Evolutionary conservation across 192 early-diverging fungal species (phyloP).

Genomic region (Linnemannia hyalina): DNA sequence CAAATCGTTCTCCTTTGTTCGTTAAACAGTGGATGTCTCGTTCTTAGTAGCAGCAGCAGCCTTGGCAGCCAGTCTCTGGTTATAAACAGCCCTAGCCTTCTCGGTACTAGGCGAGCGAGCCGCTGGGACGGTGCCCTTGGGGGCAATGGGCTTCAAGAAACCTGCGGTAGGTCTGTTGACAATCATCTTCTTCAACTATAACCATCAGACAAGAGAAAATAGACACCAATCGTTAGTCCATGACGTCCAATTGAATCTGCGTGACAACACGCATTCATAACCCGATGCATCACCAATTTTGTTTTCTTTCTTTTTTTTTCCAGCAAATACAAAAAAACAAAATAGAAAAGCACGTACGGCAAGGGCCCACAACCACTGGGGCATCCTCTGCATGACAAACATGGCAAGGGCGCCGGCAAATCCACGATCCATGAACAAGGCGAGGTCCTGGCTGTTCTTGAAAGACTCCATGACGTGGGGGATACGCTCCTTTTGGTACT

Average conservation of each 20-base stretch:
- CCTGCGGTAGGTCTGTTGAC: not conserved
- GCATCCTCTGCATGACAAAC: not conserved
- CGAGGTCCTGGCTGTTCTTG: not conserved
- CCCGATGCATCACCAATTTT: not conserved
- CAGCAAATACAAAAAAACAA: not conserved
- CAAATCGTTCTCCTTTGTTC: not conserved
- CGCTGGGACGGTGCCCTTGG: not conserved
- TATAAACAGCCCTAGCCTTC: not conserved
- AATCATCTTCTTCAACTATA: not conserved
- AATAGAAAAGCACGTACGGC: not conserved
- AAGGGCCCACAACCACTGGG: not conserved
- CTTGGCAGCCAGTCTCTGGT: not conserved
- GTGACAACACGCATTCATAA: not conserved
- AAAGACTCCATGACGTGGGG: constrained; percentile 4
- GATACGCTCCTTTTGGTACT: constrained; percentile 5
- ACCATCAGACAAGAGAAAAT: not conserved
- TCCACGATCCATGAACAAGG: constrained; percentile 2
- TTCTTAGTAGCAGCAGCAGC: not conserved
- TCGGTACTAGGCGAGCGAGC: not conserved
- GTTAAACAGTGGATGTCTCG: not conserved
- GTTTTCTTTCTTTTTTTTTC: not conserved
- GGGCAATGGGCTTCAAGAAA: not conserved
- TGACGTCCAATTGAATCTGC: too few relatives aligned
- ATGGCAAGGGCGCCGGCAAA: not conserved
- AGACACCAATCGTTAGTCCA: not conserved